phyloP scores from a whole-genome alignment of 2,329 filamentous ascomycete species.

The Herpomyces periplanetae region DNA sequence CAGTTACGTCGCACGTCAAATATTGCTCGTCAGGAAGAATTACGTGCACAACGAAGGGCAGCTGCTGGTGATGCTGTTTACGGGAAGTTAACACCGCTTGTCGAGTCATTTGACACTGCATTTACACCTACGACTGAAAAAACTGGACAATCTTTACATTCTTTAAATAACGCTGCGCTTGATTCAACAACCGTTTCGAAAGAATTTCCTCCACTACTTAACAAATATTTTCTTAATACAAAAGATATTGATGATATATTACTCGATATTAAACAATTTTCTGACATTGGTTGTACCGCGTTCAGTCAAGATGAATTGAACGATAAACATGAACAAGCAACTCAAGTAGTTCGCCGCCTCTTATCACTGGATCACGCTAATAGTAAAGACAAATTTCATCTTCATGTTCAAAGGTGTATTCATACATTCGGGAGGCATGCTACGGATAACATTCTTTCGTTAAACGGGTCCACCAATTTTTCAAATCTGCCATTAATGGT shows the following conservation, averaged over 20 bases:
- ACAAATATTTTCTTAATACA: too few relatives aligned
- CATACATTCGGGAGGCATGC: conserved; percentile 62
- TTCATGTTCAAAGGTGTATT: conserved; percentile 51
- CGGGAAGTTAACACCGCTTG: conserved; percentile 38
- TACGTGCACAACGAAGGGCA: conserved; percentile 21
- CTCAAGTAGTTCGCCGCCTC: conserved; percentile 40
- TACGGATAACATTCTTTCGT: conserved; percentile 29
- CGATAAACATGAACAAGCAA: conserved; percentile 20
- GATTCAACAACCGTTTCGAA: too few relatives aligned
- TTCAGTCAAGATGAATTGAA: too few relatives aligned
- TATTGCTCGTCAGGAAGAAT: conserved; percentile 26
- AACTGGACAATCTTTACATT: conserved; percentile 3
- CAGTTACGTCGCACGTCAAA: conserved; percentile 53
- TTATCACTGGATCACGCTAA: conserved; percentile 33
- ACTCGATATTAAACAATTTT: too few relatives aligned
- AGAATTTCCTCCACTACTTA: too few relatives aligned
- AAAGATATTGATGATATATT: too few relatives aligned
- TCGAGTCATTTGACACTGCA: conserved; percentile 35
- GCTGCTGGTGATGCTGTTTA: conserved; percentile 36
- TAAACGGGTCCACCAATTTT: too few relatives aligned
- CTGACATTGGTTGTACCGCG: too few relatives aligned
- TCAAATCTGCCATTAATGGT: conserved; percentile 10
- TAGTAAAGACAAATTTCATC: conserved; percentile 32
- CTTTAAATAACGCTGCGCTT: too few relatives aligned
- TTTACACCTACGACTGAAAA: conserved; percentile 6